phyloP scores from a whole-genome alignment of 1,284 basidiomycete genomes.

The Phylloporus gajari region DNA sequence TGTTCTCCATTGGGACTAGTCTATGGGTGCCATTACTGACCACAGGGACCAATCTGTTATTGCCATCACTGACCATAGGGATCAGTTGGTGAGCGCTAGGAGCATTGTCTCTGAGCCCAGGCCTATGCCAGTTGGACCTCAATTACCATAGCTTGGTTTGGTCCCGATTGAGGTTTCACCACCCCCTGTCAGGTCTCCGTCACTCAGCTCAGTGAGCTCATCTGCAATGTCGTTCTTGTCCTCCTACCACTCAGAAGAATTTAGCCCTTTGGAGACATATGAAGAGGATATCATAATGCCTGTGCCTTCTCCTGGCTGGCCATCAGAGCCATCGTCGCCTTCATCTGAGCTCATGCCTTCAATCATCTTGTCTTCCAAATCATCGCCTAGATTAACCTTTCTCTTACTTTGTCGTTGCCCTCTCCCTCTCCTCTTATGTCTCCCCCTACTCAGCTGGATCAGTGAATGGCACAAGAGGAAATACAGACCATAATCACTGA shows the following conservation, averaged over 20 bases:
- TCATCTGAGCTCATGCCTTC: conserved; percentile 47
- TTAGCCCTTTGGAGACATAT: conserved; percentile 52
- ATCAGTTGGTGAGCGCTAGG: conserved; percentile 53
- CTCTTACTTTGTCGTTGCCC: conserved; percentile 44
- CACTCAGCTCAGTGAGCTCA: conserved; percentile 61
- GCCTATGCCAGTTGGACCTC: conserved; percentile 42
- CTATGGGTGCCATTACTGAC: conserved; percentile 49
- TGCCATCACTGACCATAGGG: conserved; percentile 47
- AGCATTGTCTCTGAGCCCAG: conserved; percentile 36
- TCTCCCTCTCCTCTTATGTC: conserved; percentile 47
- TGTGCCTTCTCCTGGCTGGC: conserved; percentile 42
- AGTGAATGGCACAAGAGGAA: conserved; percentile 18
- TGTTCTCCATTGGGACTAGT: conserved; percentile 52
- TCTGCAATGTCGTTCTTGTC: conserved; percentile 68
- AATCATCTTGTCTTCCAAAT: conserved; percentile 43
- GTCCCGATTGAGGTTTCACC: conserved; percentile 49
- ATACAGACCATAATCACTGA: conserved; percentile 31
- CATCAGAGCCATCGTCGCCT: conserved; percentile 46
- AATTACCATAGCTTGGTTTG: conserved; percentile 28
- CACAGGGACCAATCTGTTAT: conserved; percentile 46
- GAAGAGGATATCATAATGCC: conserved; percentile 43
- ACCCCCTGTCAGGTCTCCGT: conserved; percentile 54
- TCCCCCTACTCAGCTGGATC: conserved; percentile 31
- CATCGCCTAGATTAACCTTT: conserved; percentile 47
- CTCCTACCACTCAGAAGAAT: conserved; percentile 80